Percentiles rank a stretch among this genome's conserved stretches.
phyloP scores from a whole-genome alignment of 2,329 filamentous ascomycete genomes.

The Chrysoporthe austroafricana region DNA sequence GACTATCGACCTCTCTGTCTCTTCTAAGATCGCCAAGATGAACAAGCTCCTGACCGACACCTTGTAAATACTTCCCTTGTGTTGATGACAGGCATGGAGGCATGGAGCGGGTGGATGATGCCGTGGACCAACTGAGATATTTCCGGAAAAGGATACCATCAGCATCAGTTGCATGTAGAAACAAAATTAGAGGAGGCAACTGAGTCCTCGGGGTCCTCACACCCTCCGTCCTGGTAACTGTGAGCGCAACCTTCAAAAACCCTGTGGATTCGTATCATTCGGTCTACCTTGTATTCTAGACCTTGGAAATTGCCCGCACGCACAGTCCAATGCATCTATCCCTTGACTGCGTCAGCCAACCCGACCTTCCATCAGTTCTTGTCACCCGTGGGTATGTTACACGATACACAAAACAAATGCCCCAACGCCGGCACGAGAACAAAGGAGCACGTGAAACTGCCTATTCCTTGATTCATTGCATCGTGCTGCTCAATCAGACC shows the following conservation, averaged over 20 bases:
- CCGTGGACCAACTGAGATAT: slow-evolving; percentile 10
- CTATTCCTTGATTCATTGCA: slow-evolving; percentile 7
- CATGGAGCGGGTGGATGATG: background rate
- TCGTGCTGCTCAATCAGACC: slow-evolving; percentile 70
- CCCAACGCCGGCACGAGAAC: slow-evolving; percentile 26
- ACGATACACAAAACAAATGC: slow-evolving; percentile 34
- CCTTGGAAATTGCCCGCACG: background rate
- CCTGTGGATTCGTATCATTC: slow-evolving; percentile 12
- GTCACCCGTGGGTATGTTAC: slow-evolving; percentile 22
- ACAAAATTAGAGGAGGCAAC: slow-evolving; percentile 11
- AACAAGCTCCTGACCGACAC: slow-evolving; percentile 98
- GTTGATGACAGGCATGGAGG: slow-evolving; percentile 3
- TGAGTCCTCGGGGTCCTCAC: slow-evolving; percentile 9
- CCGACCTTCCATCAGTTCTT: background rate
- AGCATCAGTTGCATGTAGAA: slow-evolving; percentile 21
- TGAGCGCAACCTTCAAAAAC: background rate
- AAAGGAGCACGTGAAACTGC: slow-evolving; percentile 12
- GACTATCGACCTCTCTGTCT: slow-evolving; percentile 96
- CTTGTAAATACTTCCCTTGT: slow-evolving; percentile 67
- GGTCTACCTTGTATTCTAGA: slow-evolving; percentile 18
- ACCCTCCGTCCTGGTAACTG: background rate
- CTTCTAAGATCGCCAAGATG: slow-evolving; percentile 93
- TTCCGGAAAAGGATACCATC: slow-evolving; percentile 21
- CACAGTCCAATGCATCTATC: background rate
- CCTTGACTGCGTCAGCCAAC: background rate